Evolutionary conservation across 768 basidiomycete genomes (phyloP).

Genomic region (Tulasnella sp.): DNA sequence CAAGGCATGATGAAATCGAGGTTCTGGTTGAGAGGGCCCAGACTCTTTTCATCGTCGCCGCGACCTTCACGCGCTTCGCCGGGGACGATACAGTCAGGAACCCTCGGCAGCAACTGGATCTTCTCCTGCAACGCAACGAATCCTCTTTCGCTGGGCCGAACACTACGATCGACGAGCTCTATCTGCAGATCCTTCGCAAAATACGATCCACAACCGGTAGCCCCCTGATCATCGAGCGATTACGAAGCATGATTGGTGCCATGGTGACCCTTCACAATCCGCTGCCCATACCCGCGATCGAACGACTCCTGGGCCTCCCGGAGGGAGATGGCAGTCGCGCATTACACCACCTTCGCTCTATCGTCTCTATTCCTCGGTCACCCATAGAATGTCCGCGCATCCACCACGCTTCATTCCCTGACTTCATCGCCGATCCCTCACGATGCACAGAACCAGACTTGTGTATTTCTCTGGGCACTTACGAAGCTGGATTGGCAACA

Average conservation of each 20-base stretch:
- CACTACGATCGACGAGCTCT: neutral
- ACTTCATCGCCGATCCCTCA: slow-evolving; percentile 4
- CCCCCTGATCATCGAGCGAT: neutral
- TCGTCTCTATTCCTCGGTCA: neutral
- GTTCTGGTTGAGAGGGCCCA: neutral
- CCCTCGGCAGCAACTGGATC: neutral
- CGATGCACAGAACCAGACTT: slow-evolving; percentile 1
- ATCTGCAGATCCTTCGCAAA: neutral
- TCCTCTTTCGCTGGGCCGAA: neutral
- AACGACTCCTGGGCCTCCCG: neutral
- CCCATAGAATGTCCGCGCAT: neutral
- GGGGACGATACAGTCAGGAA: neutral
- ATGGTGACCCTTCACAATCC: slow-evolving; percentile 1
- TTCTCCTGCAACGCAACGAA: neutral
- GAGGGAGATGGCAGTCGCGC: neutral
- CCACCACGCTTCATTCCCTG: slow-evolving; percentile 11
- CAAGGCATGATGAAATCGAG: neutral
- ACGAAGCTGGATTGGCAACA: too few relatives aligned
- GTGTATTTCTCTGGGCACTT: neutral
- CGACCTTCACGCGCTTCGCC: neutral
- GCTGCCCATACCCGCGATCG: neutral
- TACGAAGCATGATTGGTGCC: slow-evolving; percentile 1
- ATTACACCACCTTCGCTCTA: neutral
- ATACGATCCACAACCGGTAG: neutral
- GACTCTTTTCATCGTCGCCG: neutral